These are phyloP conservation scores for Cetradonia linearis DNA, from an alignment of 495 filamentous ascomycete species.

Conservation along the genomic window DNA sequence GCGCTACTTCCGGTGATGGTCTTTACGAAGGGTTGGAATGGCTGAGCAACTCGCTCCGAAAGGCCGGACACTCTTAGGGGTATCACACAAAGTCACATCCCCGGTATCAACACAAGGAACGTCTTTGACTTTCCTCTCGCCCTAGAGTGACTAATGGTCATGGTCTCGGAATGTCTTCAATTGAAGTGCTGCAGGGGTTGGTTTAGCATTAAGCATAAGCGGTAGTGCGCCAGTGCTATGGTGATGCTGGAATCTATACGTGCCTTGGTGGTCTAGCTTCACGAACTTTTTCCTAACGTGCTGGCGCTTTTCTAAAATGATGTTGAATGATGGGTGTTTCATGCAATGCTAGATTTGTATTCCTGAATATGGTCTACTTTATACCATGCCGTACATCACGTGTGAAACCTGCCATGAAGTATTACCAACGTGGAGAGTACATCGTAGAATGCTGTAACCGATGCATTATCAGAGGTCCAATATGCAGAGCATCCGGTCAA, in stretches of 20 bases:
- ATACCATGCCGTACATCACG: slow-evolving; percentile 6
- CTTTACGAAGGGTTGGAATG: slow-evolving; percentile 99
- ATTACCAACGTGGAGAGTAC: background rate
- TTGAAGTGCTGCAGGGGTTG: slow-evolving; percentile 20
- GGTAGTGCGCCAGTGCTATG: slow-evolving; percentile 13
- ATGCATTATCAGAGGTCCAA: background rate
- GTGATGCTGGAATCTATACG: slow-evolving; percentile 3
- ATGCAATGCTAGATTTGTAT: slow-evolving; percentile 19
- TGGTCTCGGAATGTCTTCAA: slow-evolving; percentile 20
- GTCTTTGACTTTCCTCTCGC: slow-evolving; percentile 18
- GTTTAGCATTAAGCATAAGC: slow-evolving; percentile 15
- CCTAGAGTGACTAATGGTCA: slow-evolving; percentile 18
- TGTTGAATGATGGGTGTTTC: slow-evolving; percentile 22
- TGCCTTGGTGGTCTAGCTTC: slow-evolving; percentile 23
- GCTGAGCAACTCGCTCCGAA: slow-evolving; percentile 90
- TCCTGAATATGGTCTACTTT: slow-evolving; percentile 3
- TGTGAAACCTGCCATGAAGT: background rate
- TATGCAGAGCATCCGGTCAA: background rate
- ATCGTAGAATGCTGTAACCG: background rate
- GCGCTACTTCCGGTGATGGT: slow-evolving; percentile 98
- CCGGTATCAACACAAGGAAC: slow-evolving; percentile 15
- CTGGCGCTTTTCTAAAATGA: slow-evolving; percentile 13
- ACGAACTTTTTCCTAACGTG: slow-evolving; percentile 6
- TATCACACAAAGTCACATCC: slow-evolving; percentile 10
- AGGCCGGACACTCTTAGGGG: slow-evolving; percentile 71